Base-by-base conservation (phyloP, 345 rosid species). In the Capsella bursapastoris region DNA sequence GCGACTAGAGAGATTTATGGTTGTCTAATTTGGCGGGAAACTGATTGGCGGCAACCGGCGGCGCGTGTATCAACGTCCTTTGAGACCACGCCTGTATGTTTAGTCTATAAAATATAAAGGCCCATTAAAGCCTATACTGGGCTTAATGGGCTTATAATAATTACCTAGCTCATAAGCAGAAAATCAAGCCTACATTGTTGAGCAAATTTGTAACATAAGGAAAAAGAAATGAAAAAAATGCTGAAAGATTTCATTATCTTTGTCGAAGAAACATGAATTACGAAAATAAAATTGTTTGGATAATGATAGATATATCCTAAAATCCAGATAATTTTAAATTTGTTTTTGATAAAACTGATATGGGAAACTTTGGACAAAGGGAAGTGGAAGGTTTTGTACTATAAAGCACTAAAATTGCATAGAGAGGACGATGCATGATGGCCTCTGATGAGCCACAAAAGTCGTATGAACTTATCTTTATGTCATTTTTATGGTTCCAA, bases 21-120 rank as follows among this genome's bases (percentile, higher is more conserved):
- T 37, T 37, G 57, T 57, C 56, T 68, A 65, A 34, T 25, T 76
- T 86, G 92, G 93, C 94, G 92, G 94, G 94, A 88, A 84, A 16
- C 8, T 15, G 40, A 3, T 74, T 57, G 82, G 82, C 73, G 75
- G 71, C 76, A 77, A 34, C 55, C 73, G 76, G 72, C 77, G 81
- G 77, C 81, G 81, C 73, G 77, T 78, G 69, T 5, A 12, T 35
- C 22, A 7, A 66, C 64, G 37, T 25, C 32, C 51, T 25, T 5
- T 12, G 55, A 35, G 15, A 49, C 15, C 37, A 44, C 59, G 75
- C 65, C 58, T 47, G 55, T 65, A 6, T 56, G 43, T 38, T 49
- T 64, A 38, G 53, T 58, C 22, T 27, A 15, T 62, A 6, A 69
- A 37, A 34, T 56, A 38, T 18, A 50, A 65, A 71, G 72, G 71